Percentiles rank a stretch among this genome's conserved stretches.
Conservation (phyloP, 2,329 filamentous ascomycete genomes). For the Cercospora zeina region DNA sequence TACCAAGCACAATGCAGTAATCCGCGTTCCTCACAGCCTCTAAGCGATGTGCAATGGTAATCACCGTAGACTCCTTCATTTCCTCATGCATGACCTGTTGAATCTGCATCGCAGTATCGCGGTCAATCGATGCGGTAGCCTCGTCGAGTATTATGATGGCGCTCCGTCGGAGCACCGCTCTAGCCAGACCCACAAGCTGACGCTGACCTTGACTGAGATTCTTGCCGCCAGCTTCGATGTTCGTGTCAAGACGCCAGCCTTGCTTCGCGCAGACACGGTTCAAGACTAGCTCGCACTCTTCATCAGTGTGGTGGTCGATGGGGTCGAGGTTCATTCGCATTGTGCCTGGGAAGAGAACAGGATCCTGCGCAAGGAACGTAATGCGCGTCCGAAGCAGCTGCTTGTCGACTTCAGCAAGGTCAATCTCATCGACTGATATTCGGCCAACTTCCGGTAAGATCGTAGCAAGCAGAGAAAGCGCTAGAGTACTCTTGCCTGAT, state of each 20-base stretch:
- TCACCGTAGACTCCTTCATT: slow-evolving; percentile 60
- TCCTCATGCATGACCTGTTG: slow-evolving; percentile 58
- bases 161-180: slow-evolving; percentile 63
- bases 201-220: slow-evolving; percentile 66
- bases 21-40: slow-evolving; percentile 63
- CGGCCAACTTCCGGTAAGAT: slow-evolving; percentile 56
- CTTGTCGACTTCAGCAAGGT: slow-evolving; percentile 60
- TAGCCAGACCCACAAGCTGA: slow-evolving; percentile 63
- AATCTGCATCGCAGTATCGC: slow-evolving; percentile 59
- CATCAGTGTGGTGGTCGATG: slow-evolving; percentile 57
- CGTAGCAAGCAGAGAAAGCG: slow-evolving; percentile 60
- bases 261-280: slow-evolving; percentile 57
- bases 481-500: slow-evolving; percentile 79
- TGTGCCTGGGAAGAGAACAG: slow-evolving; percentile 63
- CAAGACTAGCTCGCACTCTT: slow-evolving; percentile 56
- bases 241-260: slow-evolving; percentile 57
- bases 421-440: slow-evolving; percentile 62
- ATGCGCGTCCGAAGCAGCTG: slow-evolving; percentile 62
- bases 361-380: slow-evolving; percentile 68
- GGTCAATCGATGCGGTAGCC: slow-evolving; percentile 65
- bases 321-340: slow-evolving; percentile 65
- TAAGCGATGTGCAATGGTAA: slow-evolving; percentile 65
- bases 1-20: slow-evolving; percentile 56
- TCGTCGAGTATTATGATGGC: slow-evolving; percentile 66
- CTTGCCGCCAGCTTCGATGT: slow-evolving; percentile 61